Evolutionary conservation across 73 alveolate species (phyloP).

Genomic region (Symbiodinium natans): DNA sequence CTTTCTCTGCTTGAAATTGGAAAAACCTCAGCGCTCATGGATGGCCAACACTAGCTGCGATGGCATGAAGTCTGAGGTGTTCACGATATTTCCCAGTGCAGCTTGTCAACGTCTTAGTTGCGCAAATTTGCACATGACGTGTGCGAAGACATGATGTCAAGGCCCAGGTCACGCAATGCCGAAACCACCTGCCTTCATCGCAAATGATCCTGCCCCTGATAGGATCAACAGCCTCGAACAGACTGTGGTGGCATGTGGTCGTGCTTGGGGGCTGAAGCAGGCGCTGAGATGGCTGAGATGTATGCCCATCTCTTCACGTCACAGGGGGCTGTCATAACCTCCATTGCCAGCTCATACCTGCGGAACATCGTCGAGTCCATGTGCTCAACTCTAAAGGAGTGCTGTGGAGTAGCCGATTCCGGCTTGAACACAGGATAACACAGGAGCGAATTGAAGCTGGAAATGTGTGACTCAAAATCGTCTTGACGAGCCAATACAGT

Average conservation of each 20-base stretch:
- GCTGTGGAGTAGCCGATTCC: no score
- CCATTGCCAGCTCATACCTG: conserved; percentile 49
- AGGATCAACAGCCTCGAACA: conserved; percentile 31
- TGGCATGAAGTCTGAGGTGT: neutral
- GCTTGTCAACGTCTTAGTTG: neutral
- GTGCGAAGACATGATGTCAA: neutral
- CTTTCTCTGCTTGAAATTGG: neutral
- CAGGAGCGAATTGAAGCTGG: no score
- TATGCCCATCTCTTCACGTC: conserved; percentile 11
- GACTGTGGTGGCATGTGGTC: neutral
- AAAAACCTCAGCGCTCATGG: neutral
- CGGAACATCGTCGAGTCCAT: neutral
- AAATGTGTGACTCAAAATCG: no score
- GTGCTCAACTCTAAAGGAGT: no score
- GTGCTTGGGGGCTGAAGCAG: neutral
- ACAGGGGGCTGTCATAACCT: conserved; percentile 11
- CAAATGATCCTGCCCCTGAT: neutral
- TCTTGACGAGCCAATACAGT: no score
- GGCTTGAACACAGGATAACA: no score
- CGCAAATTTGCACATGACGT: no score
- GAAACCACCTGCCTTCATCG: neutral
- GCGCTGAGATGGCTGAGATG: neutral
- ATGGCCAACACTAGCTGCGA: neutral
- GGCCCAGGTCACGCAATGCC: neutral
- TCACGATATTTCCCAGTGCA: neutral